These are phyloP conservation scores for Solanum hybrid DNA, from an alignment of 305 asterid species.

Conservation along the genomic window DNA sequence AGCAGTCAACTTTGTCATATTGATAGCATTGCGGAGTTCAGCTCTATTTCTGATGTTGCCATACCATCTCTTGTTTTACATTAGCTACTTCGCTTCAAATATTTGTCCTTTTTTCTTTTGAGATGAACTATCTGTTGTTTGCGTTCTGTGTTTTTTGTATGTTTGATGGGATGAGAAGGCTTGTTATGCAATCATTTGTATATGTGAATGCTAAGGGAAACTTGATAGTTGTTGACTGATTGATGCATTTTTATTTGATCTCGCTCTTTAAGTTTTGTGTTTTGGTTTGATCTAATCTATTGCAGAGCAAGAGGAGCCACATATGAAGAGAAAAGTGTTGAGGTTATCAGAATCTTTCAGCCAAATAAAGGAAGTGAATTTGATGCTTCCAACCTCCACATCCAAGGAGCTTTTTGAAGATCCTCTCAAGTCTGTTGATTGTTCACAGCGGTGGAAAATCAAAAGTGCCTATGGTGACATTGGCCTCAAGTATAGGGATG, in stretches of 20 bases:
- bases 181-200: not conserved
- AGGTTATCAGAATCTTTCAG: conserved; percentile 65
- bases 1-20: not conserved
- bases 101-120: not conserved
- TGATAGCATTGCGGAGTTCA: not conserved
- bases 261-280: not conserved
- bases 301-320: conserved; percentile 64
- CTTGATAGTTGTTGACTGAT: not conserved
- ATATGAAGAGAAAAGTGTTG: conserved; percentile 83
- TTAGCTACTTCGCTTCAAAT: not conserved
- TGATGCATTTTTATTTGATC: not conserved
- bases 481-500: conserved; percentile 74
- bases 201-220: not conserved
- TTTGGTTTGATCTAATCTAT: not conserved
- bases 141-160: not conserved
- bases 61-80: not conserved
- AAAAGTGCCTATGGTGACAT: conserved; percentile 60
- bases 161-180: not conserved
- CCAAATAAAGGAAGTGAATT: conserved; percentile 67
- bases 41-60: not conserved
- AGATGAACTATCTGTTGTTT: not conserved
- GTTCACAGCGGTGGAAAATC: conserved; percentile 79
- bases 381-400: conserved; percentile 63
- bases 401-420: conserved; percentile 77
- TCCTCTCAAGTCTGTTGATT: conserved; percentile 58